These are phyloP conservation scores for Gymnopilus dilepis DNA, from an alignment of 768 basidiomycete species.

Conservation along the genomic window DNA sequence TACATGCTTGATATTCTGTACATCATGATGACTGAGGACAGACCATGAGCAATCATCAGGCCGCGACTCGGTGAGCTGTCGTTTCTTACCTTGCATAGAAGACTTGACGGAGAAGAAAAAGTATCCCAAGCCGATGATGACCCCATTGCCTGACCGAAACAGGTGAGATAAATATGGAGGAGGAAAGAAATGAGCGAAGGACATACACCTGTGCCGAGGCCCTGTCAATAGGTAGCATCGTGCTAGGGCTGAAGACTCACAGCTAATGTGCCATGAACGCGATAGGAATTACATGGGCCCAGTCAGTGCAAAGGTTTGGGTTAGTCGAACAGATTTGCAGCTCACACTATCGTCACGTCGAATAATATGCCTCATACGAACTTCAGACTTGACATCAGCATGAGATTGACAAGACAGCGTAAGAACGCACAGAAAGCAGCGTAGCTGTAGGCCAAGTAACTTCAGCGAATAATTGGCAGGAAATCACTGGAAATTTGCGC, in stretches of 20 bases:
- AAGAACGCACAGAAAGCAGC: background rate
- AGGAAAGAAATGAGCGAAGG: background rate
- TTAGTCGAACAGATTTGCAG: background rate
- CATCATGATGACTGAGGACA: slow-evolving; percentile 8
- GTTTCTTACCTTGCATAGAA: slow-evolving; percentile 6
- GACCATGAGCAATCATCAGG: no score
- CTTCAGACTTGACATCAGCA: background rate
- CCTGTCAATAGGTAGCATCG: background rate
- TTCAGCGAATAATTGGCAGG: background rate
- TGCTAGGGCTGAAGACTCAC: background rate
- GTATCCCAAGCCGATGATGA: background rate
- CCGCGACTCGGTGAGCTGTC: no score
- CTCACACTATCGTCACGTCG: background rate
- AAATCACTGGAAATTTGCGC: background rate
- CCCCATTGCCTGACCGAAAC: background rate
- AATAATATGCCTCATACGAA: background rate
- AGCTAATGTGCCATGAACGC: no score
- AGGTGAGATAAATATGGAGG: no score
- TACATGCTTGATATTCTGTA: slow-evolving; percentile 16
- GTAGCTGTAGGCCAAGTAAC: background rate
- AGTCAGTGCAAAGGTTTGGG: background rate
- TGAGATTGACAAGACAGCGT: no score
- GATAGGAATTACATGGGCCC: no score
- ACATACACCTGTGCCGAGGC: background rate
- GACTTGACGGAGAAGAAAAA: background rate